These are phyloP conservation scores for Ceratobasidium sp. DNA, from an alignment of 1,284 basidiomycete species.

Conservation along the genomic window DNA sequence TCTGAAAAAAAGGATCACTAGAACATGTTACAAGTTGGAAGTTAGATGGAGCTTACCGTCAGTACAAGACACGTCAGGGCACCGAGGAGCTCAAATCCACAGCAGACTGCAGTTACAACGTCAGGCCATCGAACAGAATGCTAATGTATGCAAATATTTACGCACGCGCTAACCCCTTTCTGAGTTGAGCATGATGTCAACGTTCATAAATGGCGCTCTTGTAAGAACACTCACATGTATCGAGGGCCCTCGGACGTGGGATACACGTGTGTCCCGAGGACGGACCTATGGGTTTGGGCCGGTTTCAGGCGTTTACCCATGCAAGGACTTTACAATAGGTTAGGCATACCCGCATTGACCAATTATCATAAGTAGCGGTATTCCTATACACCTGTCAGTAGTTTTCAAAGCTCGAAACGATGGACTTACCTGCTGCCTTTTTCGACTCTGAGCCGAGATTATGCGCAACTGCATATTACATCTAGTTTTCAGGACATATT, in stretches of 20 bases:
- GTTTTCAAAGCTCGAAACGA: not conserved
- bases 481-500: not conserved
- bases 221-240: conserved; percentile 16
- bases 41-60: conserved; percentile 12
- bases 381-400: conserved; percentile 6
- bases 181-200: not conserved
- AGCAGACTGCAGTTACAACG: conserved; percentile 13
- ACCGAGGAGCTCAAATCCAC: conserved; percentile 36
- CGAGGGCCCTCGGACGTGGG: conserved; percentile 30
- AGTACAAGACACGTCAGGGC: conserved; percentile 28
- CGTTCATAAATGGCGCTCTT: not conserved
- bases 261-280: conserved; percentile 37
- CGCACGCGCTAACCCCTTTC: conserved; percentile 39
- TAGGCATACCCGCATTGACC: conserved; percentile 35
- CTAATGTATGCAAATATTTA: not conserved
- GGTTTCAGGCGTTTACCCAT: not conserved
- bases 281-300: conserved; percentile 10
- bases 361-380: conserved; percentile 34
- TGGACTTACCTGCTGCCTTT: conserved; percentile 36
- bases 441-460: conserved; percentile 44
- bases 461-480: conserved; percentile 20
- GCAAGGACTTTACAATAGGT: not conserved
- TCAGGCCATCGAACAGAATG: too few species aligned
- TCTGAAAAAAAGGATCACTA: not conserved
- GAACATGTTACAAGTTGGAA: not conserved